phyloP scores from a whole-genome alignment of 345 rosid species.

The Linum lewisii region DNA sequence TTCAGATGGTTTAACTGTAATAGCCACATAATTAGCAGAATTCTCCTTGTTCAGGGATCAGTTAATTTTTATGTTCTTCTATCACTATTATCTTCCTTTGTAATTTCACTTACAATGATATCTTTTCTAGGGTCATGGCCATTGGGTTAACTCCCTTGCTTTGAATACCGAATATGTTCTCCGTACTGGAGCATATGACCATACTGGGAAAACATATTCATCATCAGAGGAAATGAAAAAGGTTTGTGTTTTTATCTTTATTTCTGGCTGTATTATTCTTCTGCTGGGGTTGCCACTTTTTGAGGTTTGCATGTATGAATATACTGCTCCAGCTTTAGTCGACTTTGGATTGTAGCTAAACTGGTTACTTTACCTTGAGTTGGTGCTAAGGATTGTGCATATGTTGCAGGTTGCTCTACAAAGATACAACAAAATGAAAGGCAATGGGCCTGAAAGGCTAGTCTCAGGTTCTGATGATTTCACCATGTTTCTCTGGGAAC shows the following conservation, averaged over 20 bases:
- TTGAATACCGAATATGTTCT: constrained; percentile 91
- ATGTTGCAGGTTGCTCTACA: constrained; percentile 59
- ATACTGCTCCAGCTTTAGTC: not conserved
- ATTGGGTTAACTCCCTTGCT: constrained; percentile 97
- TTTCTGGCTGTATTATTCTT: not conserved
- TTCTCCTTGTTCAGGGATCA: not conserved
- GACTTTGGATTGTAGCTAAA: not conserved
- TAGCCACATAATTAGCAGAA: not conserved
- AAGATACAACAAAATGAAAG: constrained; percentile 74
- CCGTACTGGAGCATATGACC: constrained; percentile 93
- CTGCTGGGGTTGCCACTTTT: not conserved
- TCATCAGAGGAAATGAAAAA: constrained; percentile 76
- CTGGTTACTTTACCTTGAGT: not conserved
- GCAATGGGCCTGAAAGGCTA: constrained; percentile 74
- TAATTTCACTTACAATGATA: not conserved
- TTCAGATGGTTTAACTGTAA: not conserved
- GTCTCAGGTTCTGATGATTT: constrained; percentile 95
- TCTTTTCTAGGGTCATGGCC: constrained; percentile 77
- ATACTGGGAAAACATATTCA: constrained; percentile 66
- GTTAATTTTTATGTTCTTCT: not conserved
- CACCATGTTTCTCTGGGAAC: constrained; percentile 97
- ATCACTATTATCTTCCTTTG: not conserved
- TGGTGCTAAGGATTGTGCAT: constrained; percentile 7
- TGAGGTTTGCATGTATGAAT: not conserved
- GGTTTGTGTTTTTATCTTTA: constrained; percentile 19